Base-by-base conservation (phyloP, 1,284 basidiomycete species). In the Puccinia horiana region DNA sequence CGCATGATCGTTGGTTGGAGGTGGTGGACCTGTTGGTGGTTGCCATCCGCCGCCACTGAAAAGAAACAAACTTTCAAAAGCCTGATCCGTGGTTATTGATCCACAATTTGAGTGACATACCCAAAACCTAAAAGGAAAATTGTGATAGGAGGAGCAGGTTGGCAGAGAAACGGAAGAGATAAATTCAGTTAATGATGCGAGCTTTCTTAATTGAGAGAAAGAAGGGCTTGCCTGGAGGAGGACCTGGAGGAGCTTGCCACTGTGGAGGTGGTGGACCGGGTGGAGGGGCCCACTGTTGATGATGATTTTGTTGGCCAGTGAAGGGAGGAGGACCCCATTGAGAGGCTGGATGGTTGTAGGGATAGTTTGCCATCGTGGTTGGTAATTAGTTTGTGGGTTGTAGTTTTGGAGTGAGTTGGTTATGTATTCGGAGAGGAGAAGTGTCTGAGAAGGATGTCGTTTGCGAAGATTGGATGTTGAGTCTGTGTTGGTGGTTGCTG, bases 311-410 rank as follows among this genome's bases (percentile, higher is more conserved):
- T 32, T 52, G 72, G 72, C 47, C 49, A 1, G 37, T 47, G 56
- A 58, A 49, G 44, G 72, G 32, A 20, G 79, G 56, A 9, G 78
- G 78, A 18, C 49, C 52, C 78, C 78, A 80, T n/a, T 81, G 78
- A 32, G 54, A 44, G 16, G 67, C 52, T 32, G 75, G 75, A 76
- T 76, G 54, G 40, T 42, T 40, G 78, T 81, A 81, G 40, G 78
- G 69, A 42, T 81, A 81, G 52, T 81, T 81, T n/a, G 78, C 78
- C 78, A 81, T 81, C 42, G 72, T 16, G 44, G 44, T n/a, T n/a
- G n/a, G n/a, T n/a, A n/a, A n/a, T n/a, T n/a, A n/a, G n/a, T n/a
- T n/a, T 47, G 44, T 47, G 44, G 44, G 44, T 16, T 47, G 44
- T 16, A 47, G 44, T 9, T 8, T 47, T 47, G 44, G 16, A 47